These are phyloP conservation scores for Wickerhamomyces sp. DNA, from an alignment of 1,139 yeast genomes.

Conservation along the genomic window DNA sequence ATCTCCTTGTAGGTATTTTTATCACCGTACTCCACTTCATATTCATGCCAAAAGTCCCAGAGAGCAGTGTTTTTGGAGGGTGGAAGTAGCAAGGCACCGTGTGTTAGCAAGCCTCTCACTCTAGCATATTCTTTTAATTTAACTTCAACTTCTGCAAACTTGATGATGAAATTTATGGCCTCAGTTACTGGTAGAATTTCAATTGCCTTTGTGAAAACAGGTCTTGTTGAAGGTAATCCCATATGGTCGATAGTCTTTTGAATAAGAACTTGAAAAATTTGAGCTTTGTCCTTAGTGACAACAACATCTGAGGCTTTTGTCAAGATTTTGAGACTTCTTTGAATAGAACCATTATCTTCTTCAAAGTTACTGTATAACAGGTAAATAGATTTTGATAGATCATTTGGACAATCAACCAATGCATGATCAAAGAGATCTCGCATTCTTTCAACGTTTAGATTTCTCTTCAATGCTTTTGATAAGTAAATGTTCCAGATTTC, in stretches of 20 bases:
- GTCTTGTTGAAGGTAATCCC: conserved; percentile 34
- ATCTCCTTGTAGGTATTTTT: conserved; percentile 72
- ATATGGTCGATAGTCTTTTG: conserved; percentile 22
- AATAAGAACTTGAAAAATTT: conserved; percentile 15
- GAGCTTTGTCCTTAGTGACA: conserved; percentile 9
- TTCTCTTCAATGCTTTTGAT: conserved; percentile 40
- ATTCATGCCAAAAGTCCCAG: conserved; percentile 68
- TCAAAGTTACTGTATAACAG: conserved; percentile 62
- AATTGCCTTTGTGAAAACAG: conserved; percentile 39
- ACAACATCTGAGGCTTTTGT: conserved; percentile 35
- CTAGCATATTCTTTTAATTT: conserved; percentile 45
- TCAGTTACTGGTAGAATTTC: conserved; percentile 33
- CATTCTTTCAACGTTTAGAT: conserved; percentile 47
- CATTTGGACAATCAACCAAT: conserved; percentile 43
- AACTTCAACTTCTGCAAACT: conserved; percentile 46
- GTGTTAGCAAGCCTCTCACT: conserved; percentile 55
- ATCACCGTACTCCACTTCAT: conserved; percentile 67
- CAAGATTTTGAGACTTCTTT: conserved; percentile 40
- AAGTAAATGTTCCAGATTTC: conserved; percentile 75
- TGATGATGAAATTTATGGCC: conserved; percentile 30
- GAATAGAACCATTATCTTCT: conserved; percentile 40
- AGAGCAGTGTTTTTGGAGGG: conserved; percentile 33
- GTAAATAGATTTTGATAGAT: conserved; percentile 42
- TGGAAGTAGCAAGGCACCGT: conserved; percentile 43
- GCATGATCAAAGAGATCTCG: conserved; percentile 74